phyloP scores from a whole-genome alignment of 176 grass and related monocot genomes.

The sorghum (Sorghum bicolor) region Sorghum_bicolor_NCBIv3 NC_012876.2:15547501-15548000 shows the following conservation, averaged over 20 bases:
- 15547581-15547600: slow-evolving; percentile 87
- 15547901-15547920: slow-evolving; percentile 1
- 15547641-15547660: slow-evolving; percentile 74
- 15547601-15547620: slow-evolving; percentile 76
- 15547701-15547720: slow-evolving; percentile 84
- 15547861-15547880: background rate
- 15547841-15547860: background rate
- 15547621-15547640: slow-evolving; percentile 68
- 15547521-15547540: background rate
- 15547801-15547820: slow-evolving; percentile 72
- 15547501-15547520: too few relatives aligned
- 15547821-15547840: slow-evolving; percentile 52
- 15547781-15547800: slow-evolving; percentile 72
- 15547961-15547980: slow-evolving; percentile 79
- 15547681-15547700: slow-evolving; percentile 86
- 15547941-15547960: slow-evolving; percentile 62
- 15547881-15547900: background rate
- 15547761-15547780: slow-evolving; percentile 80
- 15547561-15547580: slow-evolving; percentile 69
- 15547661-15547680: slow-evolving; percentile 65
- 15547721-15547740: slow-evolving; percentile 89
- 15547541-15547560: background rate
- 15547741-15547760: slow-evolving; percentile 82
- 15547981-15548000: slow-evolving; percentile 75
- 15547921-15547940: slow-evolving; percentile 59